Evolutionary conservation across 176 grass and related monocot species (phyloP).

Genomic region (Secale cereale): DNA sequence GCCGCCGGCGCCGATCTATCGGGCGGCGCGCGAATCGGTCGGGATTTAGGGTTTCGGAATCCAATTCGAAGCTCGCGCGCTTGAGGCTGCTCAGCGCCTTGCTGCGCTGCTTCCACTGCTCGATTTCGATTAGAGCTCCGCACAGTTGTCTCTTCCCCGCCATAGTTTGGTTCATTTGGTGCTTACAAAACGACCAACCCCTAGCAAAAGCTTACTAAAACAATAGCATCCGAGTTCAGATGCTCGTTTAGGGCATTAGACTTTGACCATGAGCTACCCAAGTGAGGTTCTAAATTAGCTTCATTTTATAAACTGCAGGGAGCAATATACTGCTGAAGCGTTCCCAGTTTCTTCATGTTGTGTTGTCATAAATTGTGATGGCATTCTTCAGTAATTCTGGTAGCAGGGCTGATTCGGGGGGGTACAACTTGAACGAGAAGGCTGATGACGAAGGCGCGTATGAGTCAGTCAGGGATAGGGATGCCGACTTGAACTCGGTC

Average conservation of each 20-base stretch:
- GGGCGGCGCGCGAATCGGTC: neutral
- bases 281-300: conserved; percentile 35
- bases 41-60: conserved; percentile 49
- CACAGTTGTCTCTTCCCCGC: neutral
- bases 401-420: conserved; percentile 61
- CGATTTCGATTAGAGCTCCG: conserved; percentile 21
- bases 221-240: neutral
- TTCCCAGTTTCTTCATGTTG: conserved; percentile 31
- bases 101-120: conserved; percentile 11
- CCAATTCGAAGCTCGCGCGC: conserved; percentile 3
- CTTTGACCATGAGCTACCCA: conserved; percentile 17
- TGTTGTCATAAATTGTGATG: conserved; percentile 51
- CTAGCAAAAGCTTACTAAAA: conserved; percentile 1
- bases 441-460: conserved; percentile 47
- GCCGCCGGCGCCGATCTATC: conserved; percentile 35
- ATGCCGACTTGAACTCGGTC: conserved; percentile 53
- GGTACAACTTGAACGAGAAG: conserved; percentile 81
- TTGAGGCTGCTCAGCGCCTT: neutral
- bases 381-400: conserved; percentile 92
- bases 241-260: neutral
- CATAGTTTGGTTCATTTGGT: conserved; percentile 12
- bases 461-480: conserved; percentile 44
- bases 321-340: conserved; percentile 34
- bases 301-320: conserved; percentile 57
- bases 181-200: conserved; percentile 12